phyloP scores from a whole-genome alignment of 441 rosid species.

The Gossypium aridum region DNA sequence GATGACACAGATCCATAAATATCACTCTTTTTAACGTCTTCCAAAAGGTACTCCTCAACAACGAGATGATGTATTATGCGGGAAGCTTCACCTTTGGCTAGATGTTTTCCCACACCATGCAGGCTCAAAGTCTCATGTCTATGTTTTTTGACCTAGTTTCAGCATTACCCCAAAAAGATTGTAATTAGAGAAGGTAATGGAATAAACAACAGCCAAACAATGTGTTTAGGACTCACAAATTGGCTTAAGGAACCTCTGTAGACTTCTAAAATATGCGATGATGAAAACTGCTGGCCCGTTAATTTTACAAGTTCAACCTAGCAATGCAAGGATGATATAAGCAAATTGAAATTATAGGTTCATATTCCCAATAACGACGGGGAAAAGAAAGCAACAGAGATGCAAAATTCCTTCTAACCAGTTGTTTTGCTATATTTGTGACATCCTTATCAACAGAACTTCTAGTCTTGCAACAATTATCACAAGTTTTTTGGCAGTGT shows the following conservation, averaged over 20 bases:
- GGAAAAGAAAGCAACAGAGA: not conserved
- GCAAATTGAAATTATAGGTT: conserved; percentile 8
- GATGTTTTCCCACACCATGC: conserved; percentile 88
- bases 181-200: conserved; percentile 8
- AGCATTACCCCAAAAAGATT: conserved; percentile 12
- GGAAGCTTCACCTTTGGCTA: conserved; percentile 75
- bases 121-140: conserved; percentile 68
- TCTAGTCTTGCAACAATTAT: conserved; percentile 68
- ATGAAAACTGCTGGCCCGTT: conserved; percentile 67
- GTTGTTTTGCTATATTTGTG: conserved; percentile 68
- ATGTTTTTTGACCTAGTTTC: conserved; percentile 70
- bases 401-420: conserved; percentile 45
- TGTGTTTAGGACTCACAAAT: conserved; percentile 36
- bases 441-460: conserved; percentile 77
- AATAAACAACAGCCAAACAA: conserved; percentile 13
- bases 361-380: not conserved
- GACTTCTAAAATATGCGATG: conserved; percentile 82
- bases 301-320: conserved; percentile 84
- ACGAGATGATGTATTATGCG: conserved; percentile 81
- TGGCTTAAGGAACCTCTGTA: conserved; percentile 88
- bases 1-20: conserved; percentile 86
- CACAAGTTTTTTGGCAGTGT: conserved; percentile 80
- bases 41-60: conserved; percentile 67
- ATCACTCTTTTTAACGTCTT: conserved; percentile 93
- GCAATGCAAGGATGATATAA: conserved; percentile 13